These are phyloP conservation scores for Didymosphaeria variabile DNA, from an alignment of 2,329 filamentous ascomycete genomes.

Conservation along the genomic window DNA sequence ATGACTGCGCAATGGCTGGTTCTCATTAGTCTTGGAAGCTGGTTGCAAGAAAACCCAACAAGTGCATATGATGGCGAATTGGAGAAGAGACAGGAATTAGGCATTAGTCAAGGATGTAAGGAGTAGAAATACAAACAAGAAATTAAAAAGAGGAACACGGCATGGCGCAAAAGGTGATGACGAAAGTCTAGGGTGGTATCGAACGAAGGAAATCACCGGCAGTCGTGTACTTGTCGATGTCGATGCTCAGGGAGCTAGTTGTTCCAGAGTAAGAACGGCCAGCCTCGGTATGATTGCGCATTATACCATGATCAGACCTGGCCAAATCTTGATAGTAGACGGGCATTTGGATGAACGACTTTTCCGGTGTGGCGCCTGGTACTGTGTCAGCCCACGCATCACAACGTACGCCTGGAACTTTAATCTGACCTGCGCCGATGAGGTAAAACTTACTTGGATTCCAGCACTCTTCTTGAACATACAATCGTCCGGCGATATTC, in stretches of 20 bases:
- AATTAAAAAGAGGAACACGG: conserved; percentile 1
- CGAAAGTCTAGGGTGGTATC: neutral
- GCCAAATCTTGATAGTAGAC: conserved; percentile 24
- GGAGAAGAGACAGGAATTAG: conserved; percentile 16
- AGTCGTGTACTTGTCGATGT: conserved; percentile 11
- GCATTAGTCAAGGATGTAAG: conserved; percentile 8
- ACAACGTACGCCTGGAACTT: conserved; percentile 17
- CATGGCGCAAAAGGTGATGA: neutral
- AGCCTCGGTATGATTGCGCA: conserved; percentile 7
- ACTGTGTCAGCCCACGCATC: conserved; percentile 21
- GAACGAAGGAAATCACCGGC: conserved; percentile 5
- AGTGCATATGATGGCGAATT: conserved; percentile 3
- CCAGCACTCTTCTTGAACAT: conserved; percentile 35
- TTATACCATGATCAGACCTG: neutral
- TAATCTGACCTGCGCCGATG: conserved; percentile 5
- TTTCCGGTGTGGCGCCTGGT: conserved; percentile 14
- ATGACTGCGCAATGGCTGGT: conserved; percentile 49
- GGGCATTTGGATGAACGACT: conserved; percentile 28
- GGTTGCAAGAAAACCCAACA: conserved; percentile 26
- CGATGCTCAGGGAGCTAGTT: conserved; percentile 5
- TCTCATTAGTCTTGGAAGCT: conserved; percentile 37
- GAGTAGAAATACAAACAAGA: conserved; percentile 6
- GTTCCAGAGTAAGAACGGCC: neutral
- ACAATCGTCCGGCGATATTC: conserved; percentile 25
- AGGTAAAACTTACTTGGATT: conserved; percentile 25